A percentile compares a stretch with the other conserved stretches of the same genome.
Evolutionary conservation across 345 rosid genomes (phyloP).

Genomic region (Raphanus raphanistrum): DNA sequence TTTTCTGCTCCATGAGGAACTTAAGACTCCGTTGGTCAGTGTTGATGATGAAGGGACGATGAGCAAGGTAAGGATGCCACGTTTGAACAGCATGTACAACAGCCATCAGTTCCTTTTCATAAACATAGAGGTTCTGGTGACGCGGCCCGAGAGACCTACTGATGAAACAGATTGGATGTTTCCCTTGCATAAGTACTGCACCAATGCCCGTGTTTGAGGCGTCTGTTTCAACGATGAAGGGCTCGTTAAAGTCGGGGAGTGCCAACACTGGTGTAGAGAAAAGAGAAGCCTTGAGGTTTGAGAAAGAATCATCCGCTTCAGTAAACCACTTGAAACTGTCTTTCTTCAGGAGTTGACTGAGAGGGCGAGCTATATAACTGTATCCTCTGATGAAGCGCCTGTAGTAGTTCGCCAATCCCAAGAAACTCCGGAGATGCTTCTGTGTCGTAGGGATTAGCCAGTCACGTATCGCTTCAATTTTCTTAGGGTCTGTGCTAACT

Average conservation of each 20-base stretch:
- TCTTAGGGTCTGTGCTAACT: too few relatives aligned
- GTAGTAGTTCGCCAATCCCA: too few relatives aligned
- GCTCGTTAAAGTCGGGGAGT: neutral
- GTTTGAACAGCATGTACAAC: neutral
- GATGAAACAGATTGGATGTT: neutral
- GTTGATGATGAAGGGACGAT: neutral
- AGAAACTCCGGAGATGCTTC: too few relatives aligned
- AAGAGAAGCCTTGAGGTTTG: too few relatives aligned
- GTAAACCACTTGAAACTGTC: neutral
- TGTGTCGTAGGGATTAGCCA: too few relatives aligned
- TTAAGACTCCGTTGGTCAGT: neutral
- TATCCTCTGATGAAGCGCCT: too few relatives aligned
- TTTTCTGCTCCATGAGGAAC: neutral
- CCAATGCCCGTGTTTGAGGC: too few relatives aligned
- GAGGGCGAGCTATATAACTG: too few relatives aligned
- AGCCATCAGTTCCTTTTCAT: neutral
- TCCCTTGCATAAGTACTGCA: too few relatives aligned
- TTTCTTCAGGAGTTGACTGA: too few relatives aligned
- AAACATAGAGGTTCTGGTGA: neutral
- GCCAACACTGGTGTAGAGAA: neutral
- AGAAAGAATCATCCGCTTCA: neutral
- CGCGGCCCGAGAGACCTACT: neutral
- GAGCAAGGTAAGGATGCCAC: neutral
- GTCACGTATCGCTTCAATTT: too few relatives aligned
- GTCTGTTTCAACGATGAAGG: too few relatives aligned